Conservation (phyloP, 164 flowering plant species). For the Santalum album region DNA sequence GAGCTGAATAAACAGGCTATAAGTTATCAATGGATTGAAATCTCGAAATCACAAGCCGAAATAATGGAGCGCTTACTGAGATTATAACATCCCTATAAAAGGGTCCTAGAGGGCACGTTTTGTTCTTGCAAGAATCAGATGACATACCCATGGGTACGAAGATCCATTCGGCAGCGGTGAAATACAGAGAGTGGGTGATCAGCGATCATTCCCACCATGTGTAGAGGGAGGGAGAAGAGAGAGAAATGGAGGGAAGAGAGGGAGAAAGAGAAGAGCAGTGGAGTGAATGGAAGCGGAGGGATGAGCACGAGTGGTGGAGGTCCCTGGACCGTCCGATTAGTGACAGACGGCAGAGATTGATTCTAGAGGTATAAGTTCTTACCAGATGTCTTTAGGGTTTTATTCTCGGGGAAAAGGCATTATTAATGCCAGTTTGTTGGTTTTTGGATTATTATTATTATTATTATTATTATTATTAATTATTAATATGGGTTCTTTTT, state of each 20-base stretch:
- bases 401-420: background rate
- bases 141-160: no score
- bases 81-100: no score
- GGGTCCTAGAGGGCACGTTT: no score
- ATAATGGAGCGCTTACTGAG: conserved; percentile 2
- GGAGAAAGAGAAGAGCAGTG: no score
- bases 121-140: no score
- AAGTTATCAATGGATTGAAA: no score
- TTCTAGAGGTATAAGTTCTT: conserved; percentile 10
- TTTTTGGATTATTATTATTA: no score
- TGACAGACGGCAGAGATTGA: conserved; percentile 21
- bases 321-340: conserved; percentile 24
- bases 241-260: conserved; percentile 7
- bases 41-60: conserved; percentile 3
- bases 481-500: no score
- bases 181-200: background rate
- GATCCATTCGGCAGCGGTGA: no score
- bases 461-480: no score
- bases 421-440: background rate
- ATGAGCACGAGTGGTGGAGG: conserved; percentile 15
- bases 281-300: background rate
- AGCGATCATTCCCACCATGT: conserved; percentile 12
- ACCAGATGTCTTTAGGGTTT: background rate
- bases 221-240: conserved; percentile 9
- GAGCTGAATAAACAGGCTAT: background rate